Evolutionary conservation across 345 rosid species (phyloP).

Genomic region (Stellera chamaejasme): DNA sequence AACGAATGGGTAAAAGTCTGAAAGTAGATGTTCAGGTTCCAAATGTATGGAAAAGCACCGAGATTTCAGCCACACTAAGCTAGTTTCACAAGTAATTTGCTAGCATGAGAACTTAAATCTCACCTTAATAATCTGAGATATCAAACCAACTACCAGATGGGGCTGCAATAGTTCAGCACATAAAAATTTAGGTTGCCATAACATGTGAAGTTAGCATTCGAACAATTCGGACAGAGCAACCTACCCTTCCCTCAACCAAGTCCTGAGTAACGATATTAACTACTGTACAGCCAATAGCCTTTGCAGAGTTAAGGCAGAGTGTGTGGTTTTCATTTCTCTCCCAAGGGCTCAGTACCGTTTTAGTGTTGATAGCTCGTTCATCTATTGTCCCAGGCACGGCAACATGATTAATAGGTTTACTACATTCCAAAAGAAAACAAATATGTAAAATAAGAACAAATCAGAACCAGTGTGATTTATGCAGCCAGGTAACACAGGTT

Average conservation of each 20-base stretch:
- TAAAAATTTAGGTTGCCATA: constrained; percentile 6
- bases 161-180: constrained; percentile 42
- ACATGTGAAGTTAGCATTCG: constrained; percentile 2
- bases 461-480: constrained; percentile 14
- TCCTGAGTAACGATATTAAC: constrained; percentile 83
- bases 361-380: constrained; percentile 84
- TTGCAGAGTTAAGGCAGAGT: constrained; percentile 88
- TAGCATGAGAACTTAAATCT: constrained; percentile 2
- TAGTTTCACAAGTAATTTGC: background rate
- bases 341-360: constrained; percentile 78
- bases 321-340: constrained; percentile 96
- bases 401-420: constrained; percentile 89
- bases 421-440: constrained; percentile 15
- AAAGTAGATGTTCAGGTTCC: background rate
- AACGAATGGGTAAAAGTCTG: constrained; percentile 3
- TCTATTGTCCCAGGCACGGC: constrained; percentile 91
- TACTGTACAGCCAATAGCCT: constrained; percentile 85
- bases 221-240: constrained; percentile 18
- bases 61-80: no score
- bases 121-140: constrained; percentile 95
- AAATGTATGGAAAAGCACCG: background rate
- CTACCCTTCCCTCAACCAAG: constrained; percentile 84
- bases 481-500: constrained; percentile 6
- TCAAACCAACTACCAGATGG: constrained; percentile 80
- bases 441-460: background rate